Evolutionary conservation across 139 green algal species (phyloP), one percentile per base, ranked within the genome.

Genomic region (Chlamydomonas sp.): DNA sequence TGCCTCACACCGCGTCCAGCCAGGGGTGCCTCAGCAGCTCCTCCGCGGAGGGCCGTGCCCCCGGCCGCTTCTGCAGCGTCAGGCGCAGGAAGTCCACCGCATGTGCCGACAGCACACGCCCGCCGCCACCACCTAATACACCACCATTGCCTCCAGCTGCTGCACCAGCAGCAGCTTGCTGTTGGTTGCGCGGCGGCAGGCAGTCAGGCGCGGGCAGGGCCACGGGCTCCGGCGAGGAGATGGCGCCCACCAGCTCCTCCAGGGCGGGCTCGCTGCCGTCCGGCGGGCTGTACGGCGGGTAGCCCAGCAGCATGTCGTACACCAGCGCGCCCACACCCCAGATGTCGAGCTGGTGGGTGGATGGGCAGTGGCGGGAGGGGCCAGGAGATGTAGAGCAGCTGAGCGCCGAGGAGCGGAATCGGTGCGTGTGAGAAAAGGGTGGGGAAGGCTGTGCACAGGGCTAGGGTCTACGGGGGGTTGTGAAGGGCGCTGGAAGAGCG

Each of bases 21-120:
- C 78, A 83, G 8, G 78, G 78, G n/a, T 83, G 78, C 9, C 20
- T 12, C 62, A 74, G 62, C 62, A 83, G 63, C 78, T 83, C 63
- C 6, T 7, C 20, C 1, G 78, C 78, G 20, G 8, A 63, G 14
- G 78, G 78, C 62, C 78, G 62, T 63, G 31, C 14, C 63, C 49
- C 31, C 20, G 79, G 63, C 12, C 12, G 63, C 79, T 84, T 75
- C 17, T 49, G 79, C 63, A 76, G 79, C 63, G 63, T 31, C 31
- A 5, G 4, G 18, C 15, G 4, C 3, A 75, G 1, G 12, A 75
- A 84, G 63, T 63, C 79, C 18, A 14, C 63, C 67, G 66, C 79
- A 4, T 20, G 66, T 3, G 64, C 5, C 49, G 79, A 85, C 66
- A 85, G 57, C 31, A 49, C 31, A 49, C 31, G 31, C 31, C 31